A percentile compares a stretch with the other conserved stretches of the same genome.
These are phyloP conservation scores for Gastrolobium villosum DNA, from an alignment of 306 rosid genomes.

Conservation along the genomic window DNA sequence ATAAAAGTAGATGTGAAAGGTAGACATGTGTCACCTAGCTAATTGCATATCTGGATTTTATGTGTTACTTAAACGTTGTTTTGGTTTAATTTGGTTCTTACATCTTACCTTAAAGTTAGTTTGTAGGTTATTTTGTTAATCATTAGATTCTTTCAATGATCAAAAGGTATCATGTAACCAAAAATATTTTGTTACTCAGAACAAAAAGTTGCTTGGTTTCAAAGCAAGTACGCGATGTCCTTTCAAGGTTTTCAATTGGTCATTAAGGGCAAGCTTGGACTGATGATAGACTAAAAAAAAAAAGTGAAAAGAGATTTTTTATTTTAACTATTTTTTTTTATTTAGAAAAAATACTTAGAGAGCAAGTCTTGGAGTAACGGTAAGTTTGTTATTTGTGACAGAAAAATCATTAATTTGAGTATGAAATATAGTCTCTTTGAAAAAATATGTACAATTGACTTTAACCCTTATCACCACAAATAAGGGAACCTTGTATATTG, in stretches of 20 bases:
- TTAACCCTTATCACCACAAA: no score
- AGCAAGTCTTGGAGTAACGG: no score
- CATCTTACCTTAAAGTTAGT: not conserved
- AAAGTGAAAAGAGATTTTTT: no score
- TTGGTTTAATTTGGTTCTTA: conserved; percentile 29
- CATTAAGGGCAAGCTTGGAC: not conserved
- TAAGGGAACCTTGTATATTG: no score
- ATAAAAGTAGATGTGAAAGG: conserved; percentile 50
- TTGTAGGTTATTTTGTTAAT: conserved; percentile 13
- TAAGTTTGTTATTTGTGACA: no score
- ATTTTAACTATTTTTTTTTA: no score
- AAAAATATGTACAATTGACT: no score
- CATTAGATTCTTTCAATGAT: conserved; percentile 2
- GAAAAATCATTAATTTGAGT: no score
- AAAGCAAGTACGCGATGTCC: conserved; percentile 29
- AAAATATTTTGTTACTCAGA: not conserved
- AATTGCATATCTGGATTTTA: not conserved
- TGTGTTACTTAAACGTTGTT: conserved; percentile 31
- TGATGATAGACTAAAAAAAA: no score
- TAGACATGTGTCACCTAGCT: conserved; percentile 28
- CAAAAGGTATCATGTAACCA: not conserved
- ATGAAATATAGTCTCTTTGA: no score
- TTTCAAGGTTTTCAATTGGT: conserved; percentile 29
- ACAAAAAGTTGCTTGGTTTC: conserved; percentile 9
- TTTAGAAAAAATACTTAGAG: no score